Conservation (phyloP, 1,139 yeast genomes). For the Scheffersomyces titani region DNA sequence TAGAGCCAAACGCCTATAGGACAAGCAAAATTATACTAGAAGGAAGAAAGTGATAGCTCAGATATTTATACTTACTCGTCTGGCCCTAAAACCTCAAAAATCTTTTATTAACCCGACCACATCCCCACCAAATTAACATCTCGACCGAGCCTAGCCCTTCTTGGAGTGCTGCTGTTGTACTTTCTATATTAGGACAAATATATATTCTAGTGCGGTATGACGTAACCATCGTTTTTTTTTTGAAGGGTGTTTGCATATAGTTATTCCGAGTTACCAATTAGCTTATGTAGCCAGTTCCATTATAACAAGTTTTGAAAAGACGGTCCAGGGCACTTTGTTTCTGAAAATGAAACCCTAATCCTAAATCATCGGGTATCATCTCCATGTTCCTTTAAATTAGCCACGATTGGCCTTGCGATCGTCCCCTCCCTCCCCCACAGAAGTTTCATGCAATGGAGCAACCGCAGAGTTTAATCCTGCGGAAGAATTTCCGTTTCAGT, state of each 20-base stretch:
- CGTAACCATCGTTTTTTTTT: neutral
- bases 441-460: neutral
- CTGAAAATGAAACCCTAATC: neutral
- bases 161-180: neutral
- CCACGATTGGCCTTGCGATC: neutral
- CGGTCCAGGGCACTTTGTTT: neutral
- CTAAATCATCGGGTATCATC: neutral
- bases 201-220: neutral
- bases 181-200: neutral
- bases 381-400: neutral
- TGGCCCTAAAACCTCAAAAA: neutral
- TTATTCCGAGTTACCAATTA: neutral
- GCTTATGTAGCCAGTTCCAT: neutral
- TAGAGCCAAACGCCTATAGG: neutral
- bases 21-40: neutral
- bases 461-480: neutral
- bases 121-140: neutral
- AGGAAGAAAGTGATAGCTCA: neutral
- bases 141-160: neutral
- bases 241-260: neutral
- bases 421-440: neutral
- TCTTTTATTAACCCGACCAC: neutral
- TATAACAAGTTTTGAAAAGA: neutral
- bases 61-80: neutral
- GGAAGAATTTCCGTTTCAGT: neutral